Base-by-base conservation (phyloP, 2,329 filamentous ascomycete genomes). In the Penicillium freii region DNA sequence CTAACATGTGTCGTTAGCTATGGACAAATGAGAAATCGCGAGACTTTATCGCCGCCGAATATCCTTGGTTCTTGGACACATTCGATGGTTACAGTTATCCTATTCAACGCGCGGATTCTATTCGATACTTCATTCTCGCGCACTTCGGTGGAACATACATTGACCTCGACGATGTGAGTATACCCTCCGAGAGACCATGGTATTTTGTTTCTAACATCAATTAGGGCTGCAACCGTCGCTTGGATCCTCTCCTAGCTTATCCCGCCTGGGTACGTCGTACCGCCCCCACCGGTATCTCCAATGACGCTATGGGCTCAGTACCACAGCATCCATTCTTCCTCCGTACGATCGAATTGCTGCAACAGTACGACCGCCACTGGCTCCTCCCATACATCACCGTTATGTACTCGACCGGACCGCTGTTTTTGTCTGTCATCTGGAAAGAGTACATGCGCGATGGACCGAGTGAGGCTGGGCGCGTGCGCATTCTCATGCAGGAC, bases 121-220 rank as follows among this genome's bases (percentile, higher is more conserved):
- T 93, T 66, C 84, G 90, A 50, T 93, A 93, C 76, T 92, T 93
- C 70, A 81, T 92, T 21, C 80, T 94, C 33, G 82, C 86, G 52
- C 84, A 90, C 73, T 92, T 85, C 70, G 90, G 90, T 54, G 90
- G 90, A 40, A 86, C 91, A 55, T 93, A 93, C 73, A 86, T 93
- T 64, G 90, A 94, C 69, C 77, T 93, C 47, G 90, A 94, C 73
- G 86, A 87, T 73, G 82, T 84, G 73, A 44, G 82, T 71, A 36
- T 15, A 45, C 10, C n/a, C 36, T 2, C 17, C 11, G 17, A 13
- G 11, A 45, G 11, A 19, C 39, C 5, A 2, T 45, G 17, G 5
- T 21, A 9, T 15, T 1, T 2, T 40, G 21, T 46, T 59, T 31
- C 62, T 67, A 44, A 67, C 52, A 23, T 13, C 43, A 46, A 47